Evolutionary conservation across 2,329 filamentous ascomycete species (phyloP).

Genomic region (Sporothrix brasiliensis): DNA sequence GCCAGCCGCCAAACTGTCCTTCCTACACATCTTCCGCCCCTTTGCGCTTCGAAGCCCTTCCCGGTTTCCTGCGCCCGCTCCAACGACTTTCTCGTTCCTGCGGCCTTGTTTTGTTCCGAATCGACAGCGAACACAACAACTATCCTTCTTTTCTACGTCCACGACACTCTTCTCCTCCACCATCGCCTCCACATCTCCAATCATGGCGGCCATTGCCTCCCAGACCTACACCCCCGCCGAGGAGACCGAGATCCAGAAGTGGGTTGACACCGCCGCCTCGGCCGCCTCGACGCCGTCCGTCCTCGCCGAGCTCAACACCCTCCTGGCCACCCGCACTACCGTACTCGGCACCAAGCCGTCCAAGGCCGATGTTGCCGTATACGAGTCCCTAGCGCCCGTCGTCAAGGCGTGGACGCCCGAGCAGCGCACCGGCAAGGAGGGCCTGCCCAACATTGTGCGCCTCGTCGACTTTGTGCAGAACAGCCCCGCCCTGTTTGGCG

Average conservation of each 20-base stretch:
- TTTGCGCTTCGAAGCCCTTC: conserved; percentile 45
- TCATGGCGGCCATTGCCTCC: conserved; percentile 66
- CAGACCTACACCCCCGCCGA: conserved; percentile 76
- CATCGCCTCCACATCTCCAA: conserved; percentile 37
- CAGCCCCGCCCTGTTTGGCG: conserved; percentile 69
- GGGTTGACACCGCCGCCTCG: conserved; percentile 76
- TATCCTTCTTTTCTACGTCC: background rate
- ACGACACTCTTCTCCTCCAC: background rate
- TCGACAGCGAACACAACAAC: background rate
- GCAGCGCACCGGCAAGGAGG: conserved; percentile 85
- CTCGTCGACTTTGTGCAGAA: conserved; percentile 96
- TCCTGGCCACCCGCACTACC: conserved; percentile 86
- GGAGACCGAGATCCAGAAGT: conserved; percentile 85
- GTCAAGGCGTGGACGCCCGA: conserved; percentile 81
- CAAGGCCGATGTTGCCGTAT: conserved; percentile 81
- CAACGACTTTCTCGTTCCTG: conserved; percentile 34
- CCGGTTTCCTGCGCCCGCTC: conserved; percentile 29
- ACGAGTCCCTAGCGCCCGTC: conserved; percentile 73
- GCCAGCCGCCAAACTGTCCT: conserved; percentile 49
- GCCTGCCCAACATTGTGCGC: conserved; percentile 87
- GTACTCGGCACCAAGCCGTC: conserved; percentile 88
- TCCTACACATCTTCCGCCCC: conserved; percentile 46
- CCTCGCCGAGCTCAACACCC: conserved; percentile 78
- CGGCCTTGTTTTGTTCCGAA: background rate
- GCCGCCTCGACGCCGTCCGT: conserved; percentile 55